A percentile compares a stretch with the other conserved stretches of the same genome.
Evolutionary conservation across 1,284 basidiomycete genomes (phyloP).

Genomic region (Rhodotorula sp.): DNA sequence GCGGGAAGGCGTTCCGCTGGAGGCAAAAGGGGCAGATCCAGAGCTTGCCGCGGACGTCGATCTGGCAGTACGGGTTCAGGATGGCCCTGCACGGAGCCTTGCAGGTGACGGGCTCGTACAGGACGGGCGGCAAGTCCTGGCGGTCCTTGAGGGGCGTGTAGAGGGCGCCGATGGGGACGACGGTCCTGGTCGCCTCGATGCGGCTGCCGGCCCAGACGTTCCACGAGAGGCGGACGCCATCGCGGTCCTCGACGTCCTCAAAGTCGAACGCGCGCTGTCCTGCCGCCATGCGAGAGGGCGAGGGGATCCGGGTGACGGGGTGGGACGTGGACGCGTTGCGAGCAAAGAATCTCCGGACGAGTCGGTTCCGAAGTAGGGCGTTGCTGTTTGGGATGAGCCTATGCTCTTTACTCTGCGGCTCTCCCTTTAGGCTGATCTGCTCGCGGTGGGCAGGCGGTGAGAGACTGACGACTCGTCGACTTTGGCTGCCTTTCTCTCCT

Average conservation of each 20-base stretch:
- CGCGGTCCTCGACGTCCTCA: constrained; percentile 45
- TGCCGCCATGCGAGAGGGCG: constrained; percentile 2
- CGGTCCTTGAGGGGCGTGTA: constrained; percentile 95
- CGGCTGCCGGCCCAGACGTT: constrained; percentile 98
- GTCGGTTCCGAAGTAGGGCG: background rate
- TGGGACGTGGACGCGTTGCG: background rate
- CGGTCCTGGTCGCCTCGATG: constrained; percentile 95
- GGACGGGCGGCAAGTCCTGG: constrained; percentile 90
- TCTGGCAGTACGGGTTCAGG: constrained; percentile 81
- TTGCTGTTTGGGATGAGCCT: background rate
- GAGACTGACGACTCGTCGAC: background rate
- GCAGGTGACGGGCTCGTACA: constrained; percentile 98
- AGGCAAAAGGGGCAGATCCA: constrained; percentile 99
- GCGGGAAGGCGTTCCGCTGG: constrained; percentile 93
- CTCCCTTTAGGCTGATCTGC: background rate
- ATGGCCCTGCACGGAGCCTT: constrained; percentile 96
- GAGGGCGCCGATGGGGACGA: constrained; percentile 96
- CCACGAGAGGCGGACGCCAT: constrained; percentile 64
- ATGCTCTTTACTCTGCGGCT: background rate
- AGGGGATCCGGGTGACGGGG: background rate
- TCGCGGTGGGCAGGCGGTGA: background rate
- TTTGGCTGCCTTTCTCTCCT: background rate
- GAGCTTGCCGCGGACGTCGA: constrained; percentile 95
- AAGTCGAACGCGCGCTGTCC: constrained; percentile 36
- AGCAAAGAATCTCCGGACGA: too few species aligned